A percentile compares a stretch with the other conserved stretches of the same genome.
Evolutionary conservation across 768 basidiomycete genomes (phyloP).

Genomic region (Mycena polygramma): DNA sequence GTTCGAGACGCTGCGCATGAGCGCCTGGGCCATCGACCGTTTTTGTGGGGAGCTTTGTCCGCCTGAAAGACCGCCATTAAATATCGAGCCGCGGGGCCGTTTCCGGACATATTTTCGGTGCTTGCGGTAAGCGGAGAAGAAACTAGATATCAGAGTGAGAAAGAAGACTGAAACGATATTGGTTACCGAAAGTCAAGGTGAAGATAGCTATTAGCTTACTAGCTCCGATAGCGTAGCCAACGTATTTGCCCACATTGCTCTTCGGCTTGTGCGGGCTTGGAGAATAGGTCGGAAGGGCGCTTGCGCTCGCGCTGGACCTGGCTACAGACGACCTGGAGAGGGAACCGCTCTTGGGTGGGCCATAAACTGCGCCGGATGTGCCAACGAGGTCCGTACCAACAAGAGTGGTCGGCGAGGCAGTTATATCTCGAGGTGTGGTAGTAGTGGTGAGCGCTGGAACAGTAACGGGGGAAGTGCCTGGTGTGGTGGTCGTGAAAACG

Average conservation of each 20-base stretch:
- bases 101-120: constrained; percentile 35
- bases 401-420: constrained; percentile 1
- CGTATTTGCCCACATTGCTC: constrained; percentile 32
- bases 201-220: constrained; percentile 16
- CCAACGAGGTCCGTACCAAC: not conserved
- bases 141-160: constrained; percentile 36
- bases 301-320: constrained; percentile 28
- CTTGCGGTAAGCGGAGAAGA: constrained; percentile 37
- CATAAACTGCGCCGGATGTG: constrained; percentile 4
- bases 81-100: constrained; percentile 35
- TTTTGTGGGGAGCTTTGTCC: constrained; percentile 30
- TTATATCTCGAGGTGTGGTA: not conserved
- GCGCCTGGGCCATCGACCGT: constrained; percentile 34
- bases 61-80: constrained; percentile 29
- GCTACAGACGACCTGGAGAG: constrained; percentile 26
- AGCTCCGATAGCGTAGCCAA: constrained; percentile 36
- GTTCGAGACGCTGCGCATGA: constrained; percentile 36
- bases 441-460: not conserved
- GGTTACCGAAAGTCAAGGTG: not conserved
- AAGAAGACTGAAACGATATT: constrained; percentile 30
- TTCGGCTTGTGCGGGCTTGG: constrained; percentile 29
- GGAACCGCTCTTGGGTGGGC: constrained; percentile 19
- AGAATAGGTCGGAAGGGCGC: constrained; percentile 16
- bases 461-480: constrained; percentile 1
- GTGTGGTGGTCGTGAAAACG: constrained; percentile 26